Evolutionary conservation across 345 rosid species (phyloP).

Genomic region (Anastatica hierochuntica): DNA sequence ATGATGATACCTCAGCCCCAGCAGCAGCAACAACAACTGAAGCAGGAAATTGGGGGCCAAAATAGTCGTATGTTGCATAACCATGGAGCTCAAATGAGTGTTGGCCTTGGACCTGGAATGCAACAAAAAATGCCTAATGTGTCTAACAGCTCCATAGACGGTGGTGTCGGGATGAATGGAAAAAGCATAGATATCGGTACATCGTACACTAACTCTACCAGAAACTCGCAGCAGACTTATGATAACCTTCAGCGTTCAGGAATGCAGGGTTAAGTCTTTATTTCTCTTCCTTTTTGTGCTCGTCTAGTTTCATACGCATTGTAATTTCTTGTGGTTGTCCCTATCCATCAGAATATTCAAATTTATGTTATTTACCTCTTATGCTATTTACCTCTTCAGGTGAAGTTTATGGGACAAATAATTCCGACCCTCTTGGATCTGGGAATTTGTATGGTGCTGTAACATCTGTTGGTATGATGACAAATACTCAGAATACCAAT

Average conservation of each 20-base stretch:
- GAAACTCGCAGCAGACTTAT: conserved; percentile 53
- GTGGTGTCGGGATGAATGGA: conserved; percentile 61
- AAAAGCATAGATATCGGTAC: conserved; percentile 37
- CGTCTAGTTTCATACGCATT: conserved; percentile 11
- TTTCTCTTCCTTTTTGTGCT: not conserved
- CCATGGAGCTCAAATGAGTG: conserved; percentile 73
- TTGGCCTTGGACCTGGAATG: conserved; percentile 24
- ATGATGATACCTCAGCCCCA: conserved; percentile 47
- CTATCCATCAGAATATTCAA: not conserved
- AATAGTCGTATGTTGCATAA: conserved; percentile 66
- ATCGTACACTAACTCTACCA: conserved; percentile 16
- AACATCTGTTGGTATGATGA: conserved; percentile 49
- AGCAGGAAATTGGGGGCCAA: conserved; percentile 55
- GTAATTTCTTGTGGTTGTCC: not conserved
- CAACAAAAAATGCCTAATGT: conserved; percentile 36
- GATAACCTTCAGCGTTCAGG: conserved; percentile 60
- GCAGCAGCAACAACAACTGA: conserved; percentile 42
- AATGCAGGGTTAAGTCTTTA: conserved; percentile 45
- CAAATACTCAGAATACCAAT: conserved; percentile 50
- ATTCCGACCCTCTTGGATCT: conserved; percentile 51
- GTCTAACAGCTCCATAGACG: conserved; percentile 57
- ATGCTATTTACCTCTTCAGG: conserved; percentile 36
- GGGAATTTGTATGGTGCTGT: conserved; percentile 58
- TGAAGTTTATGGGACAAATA: conserved; percentile 61
- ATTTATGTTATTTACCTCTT: not conserved